Evolutionary conservation across 768 basidiomycete genomes (phyloP).

Genomic region (Boletus tylopilopsis): DNA sequence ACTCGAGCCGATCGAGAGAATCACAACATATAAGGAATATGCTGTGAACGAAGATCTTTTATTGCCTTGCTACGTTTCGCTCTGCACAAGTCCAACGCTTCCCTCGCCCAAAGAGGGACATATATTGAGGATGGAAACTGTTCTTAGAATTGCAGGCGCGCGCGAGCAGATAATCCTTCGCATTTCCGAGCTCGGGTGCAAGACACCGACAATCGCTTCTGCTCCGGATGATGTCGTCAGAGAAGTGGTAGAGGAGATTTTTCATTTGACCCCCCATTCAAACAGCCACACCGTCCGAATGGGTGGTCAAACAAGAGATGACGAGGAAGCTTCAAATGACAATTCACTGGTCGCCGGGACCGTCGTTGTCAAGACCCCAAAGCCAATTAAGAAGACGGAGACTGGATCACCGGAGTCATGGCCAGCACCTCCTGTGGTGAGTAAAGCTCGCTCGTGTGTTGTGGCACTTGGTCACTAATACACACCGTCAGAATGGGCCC

Average conservation of each 20-base stretch:
- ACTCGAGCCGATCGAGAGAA: slow-evolving; percentile 49
- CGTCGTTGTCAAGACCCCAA: too few species aligned
- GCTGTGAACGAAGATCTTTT: slow-evolving; percentile 46
- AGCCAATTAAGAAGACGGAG: not conserved
- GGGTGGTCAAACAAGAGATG: slow-evolving; percentile 8
- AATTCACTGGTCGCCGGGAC: not conserved
- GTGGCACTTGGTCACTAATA: not conserved
- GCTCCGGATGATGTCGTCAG: slow-evolving; percentile 26
- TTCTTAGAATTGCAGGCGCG: slow-evolving; percentile 47
- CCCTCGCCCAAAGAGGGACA: slow-evolving; percentile 52
- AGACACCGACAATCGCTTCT: slow-evolving; percentile 26
- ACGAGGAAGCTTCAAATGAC: not conserved
- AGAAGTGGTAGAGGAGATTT: slow-evolving; percentile 31
- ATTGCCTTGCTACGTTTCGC: slow-evolving; percentile 46
- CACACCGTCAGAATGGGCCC: not conserved
- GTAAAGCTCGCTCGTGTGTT: not conserved
- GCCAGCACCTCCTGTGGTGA: not conserved
- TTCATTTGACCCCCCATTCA: slow-evolving; percentile 20
- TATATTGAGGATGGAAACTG: slow-evolving; percentile 54
- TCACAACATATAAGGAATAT: slow-evolving; percentile 53
- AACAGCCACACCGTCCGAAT: not conserved
- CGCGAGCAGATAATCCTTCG: slow-evolving; percentile 45
- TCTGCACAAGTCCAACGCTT: slow-evolving; percentile 50
- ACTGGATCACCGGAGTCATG: not conserved
- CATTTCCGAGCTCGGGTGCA: slow-evolving; percentile 27